phyloP scores from a whole-genome alignment of 2,329 filamentous ascomycete genomes.

The Clarireedia homoeocarpa region DNA sequence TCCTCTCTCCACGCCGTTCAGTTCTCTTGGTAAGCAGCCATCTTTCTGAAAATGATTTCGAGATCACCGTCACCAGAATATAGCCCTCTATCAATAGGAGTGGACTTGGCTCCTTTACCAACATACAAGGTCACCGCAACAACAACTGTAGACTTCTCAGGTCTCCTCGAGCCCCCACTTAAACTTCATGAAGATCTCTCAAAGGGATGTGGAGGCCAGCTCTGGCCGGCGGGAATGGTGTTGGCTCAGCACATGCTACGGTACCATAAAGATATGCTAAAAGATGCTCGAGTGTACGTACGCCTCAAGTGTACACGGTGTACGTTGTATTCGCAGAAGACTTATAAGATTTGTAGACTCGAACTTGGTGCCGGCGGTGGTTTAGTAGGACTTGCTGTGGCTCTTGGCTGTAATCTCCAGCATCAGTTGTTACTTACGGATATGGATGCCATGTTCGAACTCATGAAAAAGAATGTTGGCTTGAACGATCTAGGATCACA shows the following conservation, averaged over 20 bases:
- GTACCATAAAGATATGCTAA: constrained; percentile 56
- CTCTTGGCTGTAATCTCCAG: constrained; percentile 46
- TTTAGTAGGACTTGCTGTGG: constrained; percentile 64
- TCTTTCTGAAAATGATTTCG: constrained; percentile 16
- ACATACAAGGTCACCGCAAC: constrained; percentile 48
- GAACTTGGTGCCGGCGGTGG: constrained; percentile 91
- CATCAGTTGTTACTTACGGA: constrained; percentile 73
- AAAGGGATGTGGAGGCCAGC: constrained; percentile 83
- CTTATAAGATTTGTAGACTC: constrained; percentile 47
- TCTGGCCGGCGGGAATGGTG: constrained; percentile 91
- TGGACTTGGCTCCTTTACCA: constrained; percentile 52
- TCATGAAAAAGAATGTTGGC: constrained; percentile 83
- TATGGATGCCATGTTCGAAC: constrained; percentile 71
- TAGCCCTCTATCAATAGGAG: constrained; percentile 36
- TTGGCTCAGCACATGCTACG: constrained; percentile 79
- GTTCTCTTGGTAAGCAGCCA: too few species aligned
- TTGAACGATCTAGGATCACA: constrained; percentile 62
- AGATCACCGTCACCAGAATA: constrained; percentile 27
- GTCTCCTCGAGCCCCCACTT: constrained; percentile 62
- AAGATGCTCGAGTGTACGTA: constrained; percentile 60
- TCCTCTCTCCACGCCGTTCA: background rate
- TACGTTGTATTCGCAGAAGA: background rate
- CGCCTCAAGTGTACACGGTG: background rate
- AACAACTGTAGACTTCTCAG: constrained; percentile 57
- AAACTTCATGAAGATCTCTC: constrained; percentile 77